These are phyloP conservation scores for Rhipidocladum racemiflorum DNA, from an alignment of 176 grass and related monocot genomes.

Conservation along the genomic window DNA sequence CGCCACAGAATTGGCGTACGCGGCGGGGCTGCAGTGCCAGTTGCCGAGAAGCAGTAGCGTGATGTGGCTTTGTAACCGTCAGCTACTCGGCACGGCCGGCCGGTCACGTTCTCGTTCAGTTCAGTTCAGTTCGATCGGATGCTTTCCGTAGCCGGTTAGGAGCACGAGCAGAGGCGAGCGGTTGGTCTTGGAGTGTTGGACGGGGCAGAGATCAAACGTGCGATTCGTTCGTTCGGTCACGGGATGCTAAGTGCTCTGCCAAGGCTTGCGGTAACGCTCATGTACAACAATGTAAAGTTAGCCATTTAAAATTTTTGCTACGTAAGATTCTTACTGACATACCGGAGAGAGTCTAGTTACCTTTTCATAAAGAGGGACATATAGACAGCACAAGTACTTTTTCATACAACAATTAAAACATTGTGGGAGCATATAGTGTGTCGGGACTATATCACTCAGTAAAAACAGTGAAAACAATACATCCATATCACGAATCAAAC, in stretches of 20 bases:
- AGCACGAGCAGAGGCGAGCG: background rate
- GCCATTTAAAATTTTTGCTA: no score
- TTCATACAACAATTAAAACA: no score
- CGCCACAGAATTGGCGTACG: constrained; percentile 9
- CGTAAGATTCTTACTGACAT: no score
- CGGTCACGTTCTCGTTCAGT: background rate
- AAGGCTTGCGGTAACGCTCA: background rate
- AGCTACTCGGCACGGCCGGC: background rate
- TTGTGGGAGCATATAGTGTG: no score
- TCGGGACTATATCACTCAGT: no score
- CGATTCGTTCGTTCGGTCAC: background rate
- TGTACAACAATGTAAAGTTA: no score
- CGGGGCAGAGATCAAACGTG: background rate
- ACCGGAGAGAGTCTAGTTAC: no score
- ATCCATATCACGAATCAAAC: no score
- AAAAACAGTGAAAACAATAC: no score
- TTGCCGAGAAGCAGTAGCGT: background rate
- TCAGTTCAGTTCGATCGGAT: background rate
- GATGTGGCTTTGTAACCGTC: background rate
- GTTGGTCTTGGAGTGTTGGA: background rate
- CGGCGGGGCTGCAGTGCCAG: background rate
- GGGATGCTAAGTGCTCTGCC: background rate
- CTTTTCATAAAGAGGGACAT: no score
- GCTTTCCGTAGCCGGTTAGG: background rate
- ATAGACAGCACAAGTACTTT: no score